Percentiles rank a stretch among this genome's conserved stretches.
These are phyloP conservation scores for Helianthus tuberosus DNA, from an alignment of 129 eudicot genomes.

Conservation along the genomic window DNA sequence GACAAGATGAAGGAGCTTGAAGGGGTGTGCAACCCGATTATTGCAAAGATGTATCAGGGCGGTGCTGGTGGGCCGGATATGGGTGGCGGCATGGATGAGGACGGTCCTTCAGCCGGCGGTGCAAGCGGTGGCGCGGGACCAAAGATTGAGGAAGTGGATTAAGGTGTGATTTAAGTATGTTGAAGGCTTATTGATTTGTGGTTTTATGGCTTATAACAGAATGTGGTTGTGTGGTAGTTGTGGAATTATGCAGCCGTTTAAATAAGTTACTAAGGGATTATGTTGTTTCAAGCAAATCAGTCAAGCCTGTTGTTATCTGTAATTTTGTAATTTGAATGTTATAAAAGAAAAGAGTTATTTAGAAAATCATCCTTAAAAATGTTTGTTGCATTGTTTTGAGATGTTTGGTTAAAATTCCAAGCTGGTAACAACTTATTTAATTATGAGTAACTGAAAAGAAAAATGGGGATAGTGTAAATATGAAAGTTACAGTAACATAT, in stretches of 20 bases:
- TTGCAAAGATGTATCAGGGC: constrained; percentile 82
- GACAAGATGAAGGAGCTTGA: constrained; percentile 84
- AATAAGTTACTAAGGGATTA: background rate
- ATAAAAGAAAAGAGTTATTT: too few relatives aligned
- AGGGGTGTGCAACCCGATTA: constrained; percentile 73
- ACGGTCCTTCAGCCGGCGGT: constrained; percentile 30
- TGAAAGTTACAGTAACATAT: too few relatives aligned
- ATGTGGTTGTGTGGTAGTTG: background rate
- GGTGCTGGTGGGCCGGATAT: constrained; percentile 49
- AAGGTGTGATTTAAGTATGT: constrained; percentile 8
- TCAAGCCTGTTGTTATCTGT: too few relatives aligned
- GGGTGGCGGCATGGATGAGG: constrained; percentile 64
- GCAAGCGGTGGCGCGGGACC: constrained; percentile 65
- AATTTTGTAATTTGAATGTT: too few relatives aligned
- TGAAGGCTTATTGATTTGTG: background rate
- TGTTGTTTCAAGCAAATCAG: background rate
- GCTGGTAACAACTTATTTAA: too few relatives aligned
- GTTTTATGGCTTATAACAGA: background rate
- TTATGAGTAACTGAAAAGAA: too few relatives aligned
- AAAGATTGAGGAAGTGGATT: constrained; percentile 83
- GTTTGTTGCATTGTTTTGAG: too few relatives aligned
- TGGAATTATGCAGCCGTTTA: background rate
- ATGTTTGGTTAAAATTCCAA: too few relatives aligned
- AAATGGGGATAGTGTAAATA: too few relatives aligned
- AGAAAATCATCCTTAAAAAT: too few relatives aligned